Evolutionary conservation across 1,139 yeast species (phyloP).

Genomic region (Blastobotrys raffinosifermentans): DNA sequence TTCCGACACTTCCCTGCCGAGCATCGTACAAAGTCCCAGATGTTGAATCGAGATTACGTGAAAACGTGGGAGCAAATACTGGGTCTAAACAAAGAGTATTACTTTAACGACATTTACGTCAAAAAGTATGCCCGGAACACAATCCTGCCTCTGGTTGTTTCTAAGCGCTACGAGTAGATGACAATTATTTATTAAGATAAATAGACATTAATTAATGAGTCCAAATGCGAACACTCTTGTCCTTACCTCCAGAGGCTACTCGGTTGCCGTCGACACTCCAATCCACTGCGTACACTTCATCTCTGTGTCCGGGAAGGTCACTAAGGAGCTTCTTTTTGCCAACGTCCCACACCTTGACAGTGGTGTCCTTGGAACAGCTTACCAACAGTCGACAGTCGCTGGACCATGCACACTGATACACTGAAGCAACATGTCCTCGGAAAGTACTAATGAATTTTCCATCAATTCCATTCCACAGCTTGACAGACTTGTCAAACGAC

Average conservation of each 20-base stretch:
- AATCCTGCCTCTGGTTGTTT: background rate
- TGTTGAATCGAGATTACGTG: background rate
- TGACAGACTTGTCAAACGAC: constrained; percentile 90
- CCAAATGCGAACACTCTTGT: constrained; percentile 90
- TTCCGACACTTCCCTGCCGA: too few species aligned
- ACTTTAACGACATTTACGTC: background rate
- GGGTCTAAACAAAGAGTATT: background rate
- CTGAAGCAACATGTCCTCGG: constrained; percentile 97
- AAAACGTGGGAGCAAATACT: background rate
- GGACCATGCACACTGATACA: constrained; percentile 98
- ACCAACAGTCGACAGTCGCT: constrained; percentile 88
- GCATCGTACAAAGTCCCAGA: too few species aligned
- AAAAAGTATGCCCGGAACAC: background rate
- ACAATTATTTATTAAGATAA: too few species aligned
- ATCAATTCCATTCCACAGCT: constrained; percentile 92
- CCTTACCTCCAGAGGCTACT: constrained; percentile 96
- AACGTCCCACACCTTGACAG: constrained; percentile 95
- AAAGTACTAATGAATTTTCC: constrained; percentile 88
- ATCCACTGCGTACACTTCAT: constrained; percentile 94
- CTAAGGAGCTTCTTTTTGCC: constrained; percentile 75
- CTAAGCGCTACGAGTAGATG: background rate
- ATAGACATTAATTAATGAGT: constrained; percentile 68
- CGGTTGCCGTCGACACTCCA: constrained; percentile 95
- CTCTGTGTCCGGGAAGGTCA: constrained; percentile 93
- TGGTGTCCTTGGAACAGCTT: constrained; percentile 93